Evolutionary conservation across 345 rosid species (phyloP).

Genomic region (Boechera stricta): DNA sequence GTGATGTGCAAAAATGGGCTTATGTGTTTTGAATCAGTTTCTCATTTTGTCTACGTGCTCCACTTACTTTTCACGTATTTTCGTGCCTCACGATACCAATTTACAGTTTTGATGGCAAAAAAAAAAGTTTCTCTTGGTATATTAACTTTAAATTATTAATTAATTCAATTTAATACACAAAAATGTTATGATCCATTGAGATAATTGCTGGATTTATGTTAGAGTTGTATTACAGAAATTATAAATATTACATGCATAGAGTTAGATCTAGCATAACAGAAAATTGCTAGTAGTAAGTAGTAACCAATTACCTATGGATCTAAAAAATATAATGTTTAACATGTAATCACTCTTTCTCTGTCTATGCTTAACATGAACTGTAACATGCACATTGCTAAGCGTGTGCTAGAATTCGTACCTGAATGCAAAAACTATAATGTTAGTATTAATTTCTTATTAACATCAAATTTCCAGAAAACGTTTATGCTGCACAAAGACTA

Average conservation of each 20-base stretch:
- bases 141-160: neutral
- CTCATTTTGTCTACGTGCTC: neutral
- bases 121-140: neutral
- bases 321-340: too few relatives aligned
- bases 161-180: neutral
- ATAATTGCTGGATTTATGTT: neutral
- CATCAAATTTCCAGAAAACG: neutral
- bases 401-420: constrained; percentile 63
- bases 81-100: constrained; percentile 14
- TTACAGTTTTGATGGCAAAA: neutral
- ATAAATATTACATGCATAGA: neutral
- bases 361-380: neutral
- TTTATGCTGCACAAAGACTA: constrained; percentile 1
- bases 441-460: constrained; percentile 33
- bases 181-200: neutral
- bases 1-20: neutral
- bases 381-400: constrained; percentile 47
- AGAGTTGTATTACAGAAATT: neutral
- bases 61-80: neutral
- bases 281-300: neutral
- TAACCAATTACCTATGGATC: too few relatives aligned
- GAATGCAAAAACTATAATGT: constrained; percentile 6
- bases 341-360: neutral
- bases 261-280: neutral
- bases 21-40: neutral